Percentiles rank a stretch among this genome's conserved stretches.
Evolutionary conservation across 1,284 basidiomycete species (phyloP).

Genomic region (Ceratobasidium sp.): DNA sequence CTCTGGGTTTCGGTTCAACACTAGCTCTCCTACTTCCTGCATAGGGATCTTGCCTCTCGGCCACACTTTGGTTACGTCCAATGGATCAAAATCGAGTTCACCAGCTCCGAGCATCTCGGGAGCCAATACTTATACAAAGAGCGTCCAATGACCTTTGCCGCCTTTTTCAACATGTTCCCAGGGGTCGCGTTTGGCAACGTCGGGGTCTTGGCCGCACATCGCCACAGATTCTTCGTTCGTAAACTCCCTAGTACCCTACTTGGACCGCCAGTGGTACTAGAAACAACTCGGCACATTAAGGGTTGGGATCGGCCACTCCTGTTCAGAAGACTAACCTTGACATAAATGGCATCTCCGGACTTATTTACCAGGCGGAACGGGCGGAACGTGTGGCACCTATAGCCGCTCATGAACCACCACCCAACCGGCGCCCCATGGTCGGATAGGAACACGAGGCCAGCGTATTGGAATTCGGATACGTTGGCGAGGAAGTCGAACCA

Average conservation of each 20-base stretch:
- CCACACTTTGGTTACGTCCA: slow-evolving; percentile 61
- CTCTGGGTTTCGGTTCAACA: slow-evolving; percentile 57
- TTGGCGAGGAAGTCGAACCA: slow-evolving; percentile 55
- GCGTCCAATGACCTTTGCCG: slow-evolving; percentile 57
- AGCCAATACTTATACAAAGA: slow-evolving; percentile 58
- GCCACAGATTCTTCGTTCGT: slow-evolving; percentile 58
- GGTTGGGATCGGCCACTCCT: slow-evolving; percentile 37
- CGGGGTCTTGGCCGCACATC: slow-evolving; percentile 58
- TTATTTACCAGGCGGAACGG: slow-evolving; percentile 82
- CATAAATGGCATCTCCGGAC: slow-evolving; percentile 85
- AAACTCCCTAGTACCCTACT: slow-evolving; percentile 52
- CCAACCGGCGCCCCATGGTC: slow-evolving; percentile 95
- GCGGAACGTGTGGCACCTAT: too few relatives aligned
- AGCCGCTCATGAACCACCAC: slow-evolving; percentile 87
- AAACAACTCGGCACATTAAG: slow-evolving; percentile 22
- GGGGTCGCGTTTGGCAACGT: slow-evolving; percentile 59
- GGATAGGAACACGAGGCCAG: slow-evolving; percentile 84
- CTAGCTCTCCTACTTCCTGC: slow-evolving; percentile 59
- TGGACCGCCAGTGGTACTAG: slow-evolving; percentile 54
- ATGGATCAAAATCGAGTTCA: slow-evolving; percentile 57
- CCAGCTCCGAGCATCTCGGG: slow-evolving; percentile 55
- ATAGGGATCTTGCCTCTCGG: slow-evolving; percentile 57
- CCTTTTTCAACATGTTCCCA: slow-evolving; percentile 60
- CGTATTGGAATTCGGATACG: slow-evolving; percentile 67
- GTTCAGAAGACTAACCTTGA: slow-evolving; percentile 78